A percentile compares a stretch with the other conserved stretches of the same genome.
Conservation (phyloP, 169 alveolate species). For the Cryptosporidium felis region DNA sequence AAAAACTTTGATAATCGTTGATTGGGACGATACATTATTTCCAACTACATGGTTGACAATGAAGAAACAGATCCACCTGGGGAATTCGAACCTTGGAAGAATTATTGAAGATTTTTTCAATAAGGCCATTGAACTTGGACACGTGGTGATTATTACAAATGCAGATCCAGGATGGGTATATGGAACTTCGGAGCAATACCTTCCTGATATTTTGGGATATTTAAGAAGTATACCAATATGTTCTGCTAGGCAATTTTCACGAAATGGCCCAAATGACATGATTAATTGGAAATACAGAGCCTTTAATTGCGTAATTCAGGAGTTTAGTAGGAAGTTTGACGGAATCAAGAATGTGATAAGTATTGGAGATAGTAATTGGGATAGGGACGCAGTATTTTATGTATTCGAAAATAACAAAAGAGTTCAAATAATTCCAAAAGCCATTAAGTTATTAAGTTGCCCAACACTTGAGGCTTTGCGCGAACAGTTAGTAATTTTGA, state of each 20-base stretch:
- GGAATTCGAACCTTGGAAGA: slow-evolving; percentile 17
- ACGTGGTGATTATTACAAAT: slow-evolving; percentile 69
- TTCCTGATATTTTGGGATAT: slow-evolving; percentile 37
- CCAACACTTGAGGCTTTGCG: slow-evolving; percentile 37
- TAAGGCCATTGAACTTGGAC: slow-evolving; percentile 30
- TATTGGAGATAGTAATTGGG: slow-evolving; percentile 69
- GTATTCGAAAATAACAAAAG: slow-evolving; percentile 42
- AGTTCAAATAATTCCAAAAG: slow-evolving; percentile 34
- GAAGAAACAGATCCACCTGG: slow-evolving; percentile 14
- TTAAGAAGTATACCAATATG: slow-evolving; percentile 44
- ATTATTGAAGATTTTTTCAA: slow-evolving; percentile 24
- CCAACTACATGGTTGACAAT: slow-evolving; percentile 69
- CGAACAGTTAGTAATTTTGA: slow-evolving; percentile 37
- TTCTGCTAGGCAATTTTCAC: slow-evolving; percentile 67
- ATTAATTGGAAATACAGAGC: slow-evolving; percentile 64
- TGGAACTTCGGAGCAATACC: slow-evolving; percentile 54
- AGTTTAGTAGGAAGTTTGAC: background rate
- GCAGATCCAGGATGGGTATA: slow-evolving; percentile 74
- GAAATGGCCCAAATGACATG: slow-evolving; percentile 4
- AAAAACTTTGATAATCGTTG: slow-evolving; percentile 67
- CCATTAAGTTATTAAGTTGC: slow-evolving; percentile 9
- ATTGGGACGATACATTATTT: slow-evolving; percentile 72
- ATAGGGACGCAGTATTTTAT: slow-evolving; percentile 62
- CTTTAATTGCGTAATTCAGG: slow-evolving; percentile 40
- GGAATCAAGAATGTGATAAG: slow-evolving; percentile 33